Evolutionary conservation across 2,329 filamentous ascomycete genomes (phyloP).

Genomic region (Macroventuria anomochaeta): DNA sequence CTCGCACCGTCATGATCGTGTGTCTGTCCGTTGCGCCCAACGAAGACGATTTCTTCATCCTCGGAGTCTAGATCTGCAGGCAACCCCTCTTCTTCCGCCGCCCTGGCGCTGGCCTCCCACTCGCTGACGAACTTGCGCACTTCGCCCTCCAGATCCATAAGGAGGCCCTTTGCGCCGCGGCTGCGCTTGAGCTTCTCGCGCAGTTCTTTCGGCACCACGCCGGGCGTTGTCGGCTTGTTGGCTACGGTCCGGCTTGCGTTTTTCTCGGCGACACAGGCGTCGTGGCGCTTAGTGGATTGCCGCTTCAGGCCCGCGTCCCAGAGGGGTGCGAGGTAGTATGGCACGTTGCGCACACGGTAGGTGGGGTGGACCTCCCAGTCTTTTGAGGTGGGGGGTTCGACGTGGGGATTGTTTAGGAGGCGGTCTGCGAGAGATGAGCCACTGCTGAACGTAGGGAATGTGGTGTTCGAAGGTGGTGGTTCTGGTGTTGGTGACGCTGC

Average conservation of each 20-base stretch:
- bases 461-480: too few species aligned
- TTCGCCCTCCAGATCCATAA: conserved; percentile 84
- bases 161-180: conserved; percentile 77
- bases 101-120: conserved; percentile 63
- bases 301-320: conserved; percentile 70
- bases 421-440: conserved; percentile 65
- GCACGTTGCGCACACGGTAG: conserved; percentile 76
- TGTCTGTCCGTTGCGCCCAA: conserved; percentile 73
- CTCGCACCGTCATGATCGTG: conserved; percentile 61
- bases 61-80: conserved; percentile 60
- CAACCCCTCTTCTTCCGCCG: conserved; percentile 54
- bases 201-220: conserved; percentile 77
- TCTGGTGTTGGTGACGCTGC: neutral
- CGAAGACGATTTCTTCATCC: conserved; percentile 92
- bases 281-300: conserved; percentile 53
- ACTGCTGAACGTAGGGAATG: neutral
- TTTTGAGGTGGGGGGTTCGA: conserved; percentile 76
- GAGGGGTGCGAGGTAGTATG: conserved; percentile 85
- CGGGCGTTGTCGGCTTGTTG: conserved; percentile 52
- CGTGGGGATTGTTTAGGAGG: conserved; percentile 85
- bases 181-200: conserved; percentile 80
- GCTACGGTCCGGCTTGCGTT: conserved; percentile 43
- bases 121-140: conserved; percentile 75
- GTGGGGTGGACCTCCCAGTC: conserved; percentile 88
- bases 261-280: conserved; percentile 45